phyloP scores from a whole-genome alignment of 2,329 filamentous ascomycete genomes.

The Sarocladiaceae sp. region DNA sequence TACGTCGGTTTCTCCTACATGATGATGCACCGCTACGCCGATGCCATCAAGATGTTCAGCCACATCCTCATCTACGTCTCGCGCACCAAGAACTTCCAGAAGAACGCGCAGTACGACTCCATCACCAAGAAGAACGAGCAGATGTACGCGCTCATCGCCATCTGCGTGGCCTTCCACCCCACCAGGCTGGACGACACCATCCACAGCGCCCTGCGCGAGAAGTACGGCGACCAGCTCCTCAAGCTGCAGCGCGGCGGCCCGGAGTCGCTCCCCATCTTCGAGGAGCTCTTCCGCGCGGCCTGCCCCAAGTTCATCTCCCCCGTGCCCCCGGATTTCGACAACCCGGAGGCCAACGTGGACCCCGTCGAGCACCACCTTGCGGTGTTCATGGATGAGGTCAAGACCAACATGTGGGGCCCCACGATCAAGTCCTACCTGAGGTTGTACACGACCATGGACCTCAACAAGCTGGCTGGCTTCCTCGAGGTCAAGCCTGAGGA shows the following conservation, averaged over 20 bases:
- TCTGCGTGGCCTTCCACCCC: slow-evolving; percentile 97
- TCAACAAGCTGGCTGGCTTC: slow-evolving; percentile 97
- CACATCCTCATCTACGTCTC: slow-evolving; percentile 99
- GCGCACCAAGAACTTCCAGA: slow-evolving; percentile 99
- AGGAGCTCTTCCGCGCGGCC: slow-evolving; percentile 95
- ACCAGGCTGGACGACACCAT: slow-evolving; percentile 98
- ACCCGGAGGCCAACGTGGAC: slow-evolving; percentile 91
- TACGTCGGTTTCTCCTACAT: slow-evolving; percentile 99
- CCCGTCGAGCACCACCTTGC: slow-evolving; percentile 94
- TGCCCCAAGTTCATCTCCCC: slow-evolving; percentile 99
- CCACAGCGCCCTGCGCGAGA: slow-evolving; percentile 94
- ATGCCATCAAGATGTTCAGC: slow-evolving; percentile 99
- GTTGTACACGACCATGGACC: slow-evolving; percentile 98
- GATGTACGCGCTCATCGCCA: slow-evolving; percentile 98
- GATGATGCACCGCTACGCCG: slow-evolving; percentile 99
- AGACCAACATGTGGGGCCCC: slow-evolving; percentile 97
- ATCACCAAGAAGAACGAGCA: slow-evolving; percentile 99
- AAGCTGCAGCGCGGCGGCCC: slow-evolving; percentile 95
- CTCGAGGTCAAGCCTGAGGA: slow-evolving; percentile 95
- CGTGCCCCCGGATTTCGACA: slow-evolving; percentile 94
- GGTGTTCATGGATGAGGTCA: slow-evolving; percentile 99
- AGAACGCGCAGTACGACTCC: slow-evolving; percentile 95
- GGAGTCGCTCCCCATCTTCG: slow-evolving; percentile 91
- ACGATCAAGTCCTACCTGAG: slow-evolving; percentile 98
- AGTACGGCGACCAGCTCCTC: slow-evolving; percentile 97